These are phyloP conservation scores for Groenewaldozyma sp. DNA, from an alignment of 1,139 yeast species.

Conservation along the genomic window DNA sequence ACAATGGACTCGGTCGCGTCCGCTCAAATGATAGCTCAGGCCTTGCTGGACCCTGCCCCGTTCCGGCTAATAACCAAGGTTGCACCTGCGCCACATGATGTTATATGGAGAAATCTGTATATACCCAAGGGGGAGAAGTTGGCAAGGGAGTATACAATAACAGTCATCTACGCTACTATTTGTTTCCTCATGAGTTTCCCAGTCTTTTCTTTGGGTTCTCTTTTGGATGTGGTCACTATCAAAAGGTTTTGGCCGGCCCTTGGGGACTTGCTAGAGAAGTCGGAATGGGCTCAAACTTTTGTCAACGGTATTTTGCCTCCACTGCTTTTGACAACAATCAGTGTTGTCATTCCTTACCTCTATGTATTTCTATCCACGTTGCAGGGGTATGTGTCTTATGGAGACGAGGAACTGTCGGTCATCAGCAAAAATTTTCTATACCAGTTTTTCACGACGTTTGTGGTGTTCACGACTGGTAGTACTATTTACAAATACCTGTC, in stretches of 20 bases:
- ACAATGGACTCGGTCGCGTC: constrained; percentile 80
- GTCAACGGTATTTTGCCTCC: constrained; percentile 77
- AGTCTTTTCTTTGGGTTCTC: constrained; percentile 56
- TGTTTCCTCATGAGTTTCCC: constrained; percentile 67
- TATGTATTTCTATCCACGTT: constrained; percentile 57
- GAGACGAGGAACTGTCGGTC: constrained; percentile 72
- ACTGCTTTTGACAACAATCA: constrained; percentile 63
- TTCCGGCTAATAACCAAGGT: constrained; percentile 60
- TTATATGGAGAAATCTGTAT: constrained; percentile 68
- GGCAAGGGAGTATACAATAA: constrained; percentile 51
- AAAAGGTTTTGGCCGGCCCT: constrained; percentile 63
- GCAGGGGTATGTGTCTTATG: constrained; percentile 72
- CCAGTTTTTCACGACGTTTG: constrained; percentile 73
- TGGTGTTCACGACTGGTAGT: constrained; percentile 76
- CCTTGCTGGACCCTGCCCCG: constrained; percentile 72
- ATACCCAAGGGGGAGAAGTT: constrained; percentile 50
- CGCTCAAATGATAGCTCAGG: constrained; percentile 87
- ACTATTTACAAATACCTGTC: constrained; percentile 60
- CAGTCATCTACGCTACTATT: constrained; percentile 51
- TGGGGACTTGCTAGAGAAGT: constrained; percentile 51
- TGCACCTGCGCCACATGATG: constrained; percentile 86
- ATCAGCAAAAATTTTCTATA: constrained; percentile 76
- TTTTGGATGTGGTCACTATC: constrained; percentile 60
- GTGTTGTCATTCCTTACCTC: constrained; percentile 63
- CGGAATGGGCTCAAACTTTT: constrained; percentile 50